phyloP scores from a whole-genome alignment of 441 rosid genomes.

The Biscutella laevigata region DNA sequence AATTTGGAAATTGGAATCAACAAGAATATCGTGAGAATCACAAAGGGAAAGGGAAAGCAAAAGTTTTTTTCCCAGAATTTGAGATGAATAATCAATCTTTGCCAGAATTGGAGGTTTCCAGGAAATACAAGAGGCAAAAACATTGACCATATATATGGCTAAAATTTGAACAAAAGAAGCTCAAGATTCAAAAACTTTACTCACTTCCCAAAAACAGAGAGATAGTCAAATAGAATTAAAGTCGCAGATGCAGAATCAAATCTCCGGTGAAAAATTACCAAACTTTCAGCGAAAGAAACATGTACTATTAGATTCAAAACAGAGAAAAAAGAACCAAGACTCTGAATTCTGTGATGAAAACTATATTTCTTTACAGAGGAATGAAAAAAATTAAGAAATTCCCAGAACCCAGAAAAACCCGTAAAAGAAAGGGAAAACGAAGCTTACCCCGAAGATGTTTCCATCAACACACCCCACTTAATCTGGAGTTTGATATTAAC shows the following conservation, averaged over 20 bases:
- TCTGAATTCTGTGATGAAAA: too few species aligned
- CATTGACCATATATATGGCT: too few species aligned
- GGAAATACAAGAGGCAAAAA: neutral
- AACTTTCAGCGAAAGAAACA: neutral
- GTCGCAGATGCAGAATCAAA: conserved; percentile 12
- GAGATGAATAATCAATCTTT: neutral
- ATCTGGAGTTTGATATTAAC: conserved; percentile 11
- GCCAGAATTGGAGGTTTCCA: conserved; percentile 1
- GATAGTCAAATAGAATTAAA: neutral
- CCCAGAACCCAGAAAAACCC: conserved; percentile 9
- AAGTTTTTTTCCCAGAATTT: neutral
- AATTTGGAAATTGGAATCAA: conserved; percentile 6
- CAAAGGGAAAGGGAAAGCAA: neutral
- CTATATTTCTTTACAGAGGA: neutral
- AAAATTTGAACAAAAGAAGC: neutral
- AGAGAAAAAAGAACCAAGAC: neutral
- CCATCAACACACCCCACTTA: conserved; percentile 27
- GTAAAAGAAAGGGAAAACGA: conserved; percentile 7
- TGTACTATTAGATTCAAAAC: too few species aligned
- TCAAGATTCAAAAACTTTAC: conserved; percentile 25
- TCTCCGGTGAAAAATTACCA: neutral
- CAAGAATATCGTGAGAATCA: conserved; percentile 15
- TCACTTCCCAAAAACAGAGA: conserved; percentile 19
- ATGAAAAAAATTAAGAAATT: neutral
- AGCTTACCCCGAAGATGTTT: conserved; percentile 28